phyloP scores from a whole-genome alignment of 2,329 filamentous ascomycete species.

The Scedosporium dehoogii region DNA sequence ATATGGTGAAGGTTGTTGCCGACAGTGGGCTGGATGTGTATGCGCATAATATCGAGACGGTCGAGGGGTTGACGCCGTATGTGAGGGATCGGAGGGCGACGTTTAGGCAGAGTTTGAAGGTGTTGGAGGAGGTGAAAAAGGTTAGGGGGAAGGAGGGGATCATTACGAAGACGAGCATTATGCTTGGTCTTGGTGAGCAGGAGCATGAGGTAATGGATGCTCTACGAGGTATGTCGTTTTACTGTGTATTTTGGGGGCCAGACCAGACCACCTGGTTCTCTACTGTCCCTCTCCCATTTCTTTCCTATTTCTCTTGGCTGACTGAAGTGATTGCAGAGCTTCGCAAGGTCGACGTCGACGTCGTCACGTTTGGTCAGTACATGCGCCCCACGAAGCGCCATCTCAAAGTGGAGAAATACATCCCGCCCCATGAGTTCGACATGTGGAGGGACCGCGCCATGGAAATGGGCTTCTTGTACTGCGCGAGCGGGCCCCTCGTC shows the following conservation, averaged over 20 bases:
- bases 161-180: constrained; percentile 98
- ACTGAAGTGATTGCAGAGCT: constrained; percentile 45
- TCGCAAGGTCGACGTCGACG: constrained; percentile 71
- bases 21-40: constrained; percentile 88
- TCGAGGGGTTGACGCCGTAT: constrained; percentile 79
- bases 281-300: neutral
- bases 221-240: constrained; percentile 48
- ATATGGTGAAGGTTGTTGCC: constrained; percentile 79
- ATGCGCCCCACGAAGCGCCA: constrained; percentile 98
- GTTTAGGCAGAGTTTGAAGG: constrained; percentile 74
- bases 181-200: constrained; percentile 90
- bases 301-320: neutral
- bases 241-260: neutral
- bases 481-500: constrained; percentile 85
- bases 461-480: constrained; percentile 95
- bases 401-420: constrained; percentile 92
- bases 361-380: constrained; percentile 99
- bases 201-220: constrained; percentile 78
- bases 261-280: constrained; percentile 16
- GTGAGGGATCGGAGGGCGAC: constrained; percentile 84
- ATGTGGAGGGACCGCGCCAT: constrained; percentile 82
- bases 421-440: constrained; percentile 86
- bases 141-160: constrained; percentile 56
- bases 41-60: constrained; percentile 94
- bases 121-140: constrained; percentile 73